Conservation (phyloP, 352 stramenopile genomes). For the Globisporangium middletonii region DNA sequence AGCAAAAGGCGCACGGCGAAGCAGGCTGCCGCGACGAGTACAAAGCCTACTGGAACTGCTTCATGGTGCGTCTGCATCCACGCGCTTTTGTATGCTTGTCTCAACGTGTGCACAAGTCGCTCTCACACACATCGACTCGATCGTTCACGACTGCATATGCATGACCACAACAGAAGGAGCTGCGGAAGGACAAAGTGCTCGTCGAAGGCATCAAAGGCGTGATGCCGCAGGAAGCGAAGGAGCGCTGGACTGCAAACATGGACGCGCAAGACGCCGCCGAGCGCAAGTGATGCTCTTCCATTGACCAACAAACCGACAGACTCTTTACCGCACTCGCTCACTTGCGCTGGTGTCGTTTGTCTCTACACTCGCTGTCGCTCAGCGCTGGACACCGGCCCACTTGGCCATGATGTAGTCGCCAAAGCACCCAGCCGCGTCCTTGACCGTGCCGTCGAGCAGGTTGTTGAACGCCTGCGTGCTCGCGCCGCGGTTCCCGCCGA, state of each 20-base stretch:
- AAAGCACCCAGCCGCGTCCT: conserved; percentile 50
- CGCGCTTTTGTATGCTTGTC: neutral
- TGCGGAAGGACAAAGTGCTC: conserved; percentile 51
- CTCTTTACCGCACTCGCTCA: neutral
- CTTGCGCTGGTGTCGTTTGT: neutral
- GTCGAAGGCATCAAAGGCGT: conserved; percentile 61
- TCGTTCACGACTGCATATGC: no score
- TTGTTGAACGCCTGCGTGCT: conserved; percentile 57
- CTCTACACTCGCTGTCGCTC: neutral
- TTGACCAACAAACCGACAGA: neutral
- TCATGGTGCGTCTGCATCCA: conserved; percentile 30
- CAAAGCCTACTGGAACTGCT: conserved; percentile 69
- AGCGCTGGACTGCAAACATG: conserved; percentile 29
- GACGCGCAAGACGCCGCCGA: conserved; percentile 4
- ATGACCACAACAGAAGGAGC: conserved; percentile 32
- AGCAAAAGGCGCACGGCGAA: conserved; percentile 65
- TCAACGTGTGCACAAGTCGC: neutral
- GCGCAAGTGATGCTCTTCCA: neutral
- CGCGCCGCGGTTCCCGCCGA: conserved; percentile 31
- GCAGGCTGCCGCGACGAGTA: conserved; percentile 80
- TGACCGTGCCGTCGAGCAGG: conserved; percentile 57
- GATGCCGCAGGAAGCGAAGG: conserved; percentile 50
- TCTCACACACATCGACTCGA: neutral
- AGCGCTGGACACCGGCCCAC: conserved; percentile 69
- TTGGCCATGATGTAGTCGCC: conserved; percentile 83